Evolutionary conservation across 371 early-diverging fungal genomes (phyloP).

Genomic region (Entomophthora muscae): DNA sequence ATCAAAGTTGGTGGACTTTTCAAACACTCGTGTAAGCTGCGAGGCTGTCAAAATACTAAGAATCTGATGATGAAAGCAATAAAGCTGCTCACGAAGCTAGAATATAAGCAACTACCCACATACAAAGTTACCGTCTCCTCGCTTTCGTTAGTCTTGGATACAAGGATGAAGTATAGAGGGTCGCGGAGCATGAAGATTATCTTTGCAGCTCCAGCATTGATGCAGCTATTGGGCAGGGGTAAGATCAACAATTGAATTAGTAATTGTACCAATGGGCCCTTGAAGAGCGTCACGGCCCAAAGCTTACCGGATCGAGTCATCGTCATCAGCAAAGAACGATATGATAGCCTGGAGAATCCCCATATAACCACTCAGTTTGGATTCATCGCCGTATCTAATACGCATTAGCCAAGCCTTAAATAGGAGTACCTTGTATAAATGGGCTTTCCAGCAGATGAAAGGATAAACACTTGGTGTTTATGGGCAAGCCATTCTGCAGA

Average conservation of each 20-base stretch:
- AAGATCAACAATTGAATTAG: not conserved
- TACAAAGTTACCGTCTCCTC: slow-evolving; percentile 38
- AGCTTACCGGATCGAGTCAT: slow-evolving; percentile 53
- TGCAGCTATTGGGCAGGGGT: slow-evolving; percentile 23
- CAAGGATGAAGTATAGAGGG: slow-evolving; percentile 72
- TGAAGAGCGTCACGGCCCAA: not conserved
- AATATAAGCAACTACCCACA: not conserved
- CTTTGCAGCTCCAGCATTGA: slow-evolving; percentile 53
- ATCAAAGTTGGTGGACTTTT: slow-evolving; percentile 76
- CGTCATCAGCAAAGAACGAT: slow-evolving; percentile 63
- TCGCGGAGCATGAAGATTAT: slow-evolving; percentile 67
- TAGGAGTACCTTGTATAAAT: slow-evolving; percentile 42
- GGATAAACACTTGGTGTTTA: slow-evolving; percentile 52
- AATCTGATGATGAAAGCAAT: slow-evolving; percentile 67
- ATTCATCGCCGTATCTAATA: slow-evolving; percentile 70
- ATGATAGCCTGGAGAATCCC: slow-evolving; percentile 84
- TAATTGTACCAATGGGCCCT: not conserved
- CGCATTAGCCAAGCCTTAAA: not conserved
- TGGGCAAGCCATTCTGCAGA: not conserved
- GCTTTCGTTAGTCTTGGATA: slow-evolving; percentile 62
- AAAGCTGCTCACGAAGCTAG: slow-evolving; percentile 63
- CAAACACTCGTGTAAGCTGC: slow-evolving; percentile 73
- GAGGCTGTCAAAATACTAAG: slow-evolving; percentile 63
- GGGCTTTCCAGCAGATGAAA: slow-evolving; percentile 77
- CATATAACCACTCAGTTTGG: slow-evolving; percentile 70